These are phyloP conservation scores for Tetradesmus obliquus DNA, from an alignment of 139 green algal genomes.

Conservation along the genomic window DNA sequence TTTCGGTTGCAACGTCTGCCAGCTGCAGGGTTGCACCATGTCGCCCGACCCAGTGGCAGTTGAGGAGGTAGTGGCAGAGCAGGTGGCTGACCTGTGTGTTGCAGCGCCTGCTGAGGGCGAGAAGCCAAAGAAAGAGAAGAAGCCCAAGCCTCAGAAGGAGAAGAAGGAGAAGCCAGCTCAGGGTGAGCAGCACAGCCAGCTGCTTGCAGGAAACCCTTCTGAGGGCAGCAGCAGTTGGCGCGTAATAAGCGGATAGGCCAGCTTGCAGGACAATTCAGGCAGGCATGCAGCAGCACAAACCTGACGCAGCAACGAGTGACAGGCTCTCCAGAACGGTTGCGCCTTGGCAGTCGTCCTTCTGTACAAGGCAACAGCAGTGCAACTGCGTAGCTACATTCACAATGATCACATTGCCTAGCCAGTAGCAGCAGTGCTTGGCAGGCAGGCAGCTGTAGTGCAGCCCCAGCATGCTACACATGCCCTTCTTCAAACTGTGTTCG, in stretches of 20 bases:
- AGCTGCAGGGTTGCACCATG: not conserved
- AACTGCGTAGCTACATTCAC: too few relatives aligned
- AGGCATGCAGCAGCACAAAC: too few relatives aligned
- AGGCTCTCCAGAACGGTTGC: too few relatives aligned
- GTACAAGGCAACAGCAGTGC: too few relatives aligned
- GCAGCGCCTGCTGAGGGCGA: not conserved
- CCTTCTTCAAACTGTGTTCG: too few relatives aligned
- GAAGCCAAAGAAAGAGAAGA: slow-evolving; percentile 72
- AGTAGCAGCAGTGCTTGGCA: not conserved
- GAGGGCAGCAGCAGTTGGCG: not conserved
- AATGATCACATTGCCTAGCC: not conserved
- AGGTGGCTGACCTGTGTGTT: not conserved
- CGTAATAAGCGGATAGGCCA: too few relatives aligned
- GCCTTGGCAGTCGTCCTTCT: too few relatives aligned
- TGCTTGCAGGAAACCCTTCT: not conserved
- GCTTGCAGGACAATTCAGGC: too few relatives aligned
- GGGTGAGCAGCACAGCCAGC: not conserved
- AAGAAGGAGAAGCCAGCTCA: slow-evolving; percentile 52
- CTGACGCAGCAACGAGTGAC: too few relatives aligned
- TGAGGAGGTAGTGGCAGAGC: not conserved
- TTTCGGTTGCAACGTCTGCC: not conserved
- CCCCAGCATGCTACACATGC: not conserved
- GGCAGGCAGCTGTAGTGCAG: not conserved
- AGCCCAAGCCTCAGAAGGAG: slow-evolving; percentile 65
- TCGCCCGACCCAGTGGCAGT: not conserved